Evolutionary conservation across 768 basidiomycete species (phyloP).

Genomic region (Pulveroboletus sp.): DNA sequence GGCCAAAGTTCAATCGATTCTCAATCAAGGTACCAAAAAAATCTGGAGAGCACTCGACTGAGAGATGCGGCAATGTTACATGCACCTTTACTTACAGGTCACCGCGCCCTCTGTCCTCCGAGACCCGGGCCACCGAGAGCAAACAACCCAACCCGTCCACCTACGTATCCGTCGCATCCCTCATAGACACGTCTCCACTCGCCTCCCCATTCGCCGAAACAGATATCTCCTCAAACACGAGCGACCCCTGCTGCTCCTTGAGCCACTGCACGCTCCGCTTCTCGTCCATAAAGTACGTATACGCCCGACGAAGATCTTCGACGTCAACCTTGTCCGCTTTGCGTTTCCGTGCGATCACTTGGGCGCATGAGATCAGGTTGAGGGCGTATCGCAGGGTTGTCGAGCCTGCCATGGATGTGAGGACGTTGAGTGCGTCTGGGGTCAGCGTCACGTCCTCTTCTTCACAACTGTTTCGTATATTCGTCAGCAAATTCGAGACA

Average conservation of each 20-base stretch:
- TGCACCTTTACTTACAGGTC: no score
- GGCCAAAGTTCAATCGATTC: no score
- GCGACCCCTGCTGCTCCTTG: constrained; percentile 73
- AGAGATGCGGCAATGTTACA: no score
- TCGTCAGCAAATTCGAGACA: constrained; percentile 1
- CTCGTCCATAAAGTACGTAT: constrained; percentile 91
- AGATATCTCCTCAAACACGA: constrained; percentile 72
- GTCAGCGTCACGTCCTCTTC: constrained; percentile 93
- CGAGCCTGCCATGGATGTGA: constrained; percentile 84
- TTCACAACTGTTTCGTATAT: constrained; percentile 56
- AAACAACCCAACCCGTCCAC: no score
- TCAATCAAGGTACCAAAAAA: no score
- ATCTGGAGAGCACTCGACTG: no score
- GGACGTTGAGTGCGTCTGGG: constrained; percentile 66
- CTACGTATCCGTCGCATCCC: constrained; percentile 36
- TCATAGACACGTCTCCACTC: constrained; percentile 30
- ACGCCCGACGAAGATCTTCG: constrained; percentile 80
- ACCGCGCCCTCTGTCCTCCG: no score
- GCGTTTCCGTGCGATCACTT: constrained; percentile 80
- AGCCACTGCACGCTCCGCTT: constrained; percentile 91
- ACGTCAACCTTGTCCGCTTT: constrained; percentile 80
- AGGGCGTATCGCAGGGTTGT: constrained; percentile 93
- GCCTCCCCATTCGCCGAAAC: constrained; percentile 17
- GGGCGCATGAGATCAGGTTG: constrained; percentile 91
- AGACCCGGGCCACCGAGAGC: no score